Evolutionary conservation across 1,139 yeast genomes (phyloP).

Genomic region (Scheffersomyces segobiensis): DNA sequence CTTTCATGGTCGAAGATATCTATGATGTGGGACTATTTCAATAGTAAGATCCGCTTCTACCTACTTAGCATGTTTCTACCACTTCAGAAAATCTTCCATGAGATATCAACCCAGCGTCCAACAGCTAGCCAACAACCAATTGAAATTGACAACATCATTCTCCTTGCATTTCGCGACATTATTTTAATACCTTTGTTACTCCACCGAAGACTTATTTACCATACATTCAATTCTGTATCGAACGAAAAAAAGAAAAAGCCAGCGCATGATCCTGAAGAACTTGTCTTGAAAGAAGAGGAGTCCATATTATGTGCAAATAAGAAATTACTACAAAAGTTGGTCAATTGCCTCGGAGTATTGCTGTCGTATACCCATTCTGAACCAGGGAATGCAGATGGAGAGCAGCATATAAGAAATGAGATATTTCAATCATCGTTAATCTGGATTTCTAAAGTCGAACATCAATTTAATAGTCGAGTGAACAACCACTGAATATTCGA

Average conservation of each 20-base stretch:
- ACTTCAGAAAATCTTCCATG: slow-evolving; percentile 24
- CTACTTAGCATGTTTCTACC: slow-evolving; percentile 33
- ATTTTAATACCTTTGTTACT: slow-evolving; percentile 31
- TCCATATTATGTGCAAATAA: neutral
- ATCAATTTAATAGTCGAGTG: neutral
- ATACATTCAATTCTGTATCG: neutral
- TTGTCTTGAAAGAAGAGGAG: neutral
- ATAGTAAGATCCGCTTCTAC: slow-evolving; percentile 29
- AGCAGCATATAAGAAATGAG: slow-evolving; percentile 12
- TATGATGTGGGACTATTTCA: slow-evolving; percentile 33
- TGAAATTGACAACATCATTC: slow-evolving; percentile 30
- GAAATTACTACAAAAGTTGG: slow-evolving; percentile 7
- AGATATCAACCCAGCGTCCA: slow-evolving; percentile 14
- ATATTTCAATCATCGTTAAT: slow-evolving; percentile 14
- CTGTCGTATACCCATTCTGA: slow-evolving; percentile 13
- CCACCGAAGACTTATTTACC: slow-evolving; percentile 12
- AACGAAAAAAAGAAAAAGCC: neutral
- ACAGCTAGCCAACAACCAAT: slow-evolving; percentile 12
- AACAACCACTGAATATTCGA: too few relatives aligned
- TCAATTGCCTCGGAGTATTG: slow-evolving; percentile 19
- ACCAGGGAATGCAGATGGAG: slow-evolving; percentile 14
- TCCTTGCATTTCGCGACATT: slow-evolving; percentile 33
- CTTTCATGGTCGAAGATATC: slow-evolving; percentile 10
- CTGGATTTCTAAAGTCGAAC: slow-evolving; percentile 10
- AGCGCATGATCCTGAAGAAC: neutral